These are phyloP conservation scores for Penicillium mononematosum DNA, from an alignment of 495 filamentous ascomycete genomes.

Conservation along the genomic window DNA sequence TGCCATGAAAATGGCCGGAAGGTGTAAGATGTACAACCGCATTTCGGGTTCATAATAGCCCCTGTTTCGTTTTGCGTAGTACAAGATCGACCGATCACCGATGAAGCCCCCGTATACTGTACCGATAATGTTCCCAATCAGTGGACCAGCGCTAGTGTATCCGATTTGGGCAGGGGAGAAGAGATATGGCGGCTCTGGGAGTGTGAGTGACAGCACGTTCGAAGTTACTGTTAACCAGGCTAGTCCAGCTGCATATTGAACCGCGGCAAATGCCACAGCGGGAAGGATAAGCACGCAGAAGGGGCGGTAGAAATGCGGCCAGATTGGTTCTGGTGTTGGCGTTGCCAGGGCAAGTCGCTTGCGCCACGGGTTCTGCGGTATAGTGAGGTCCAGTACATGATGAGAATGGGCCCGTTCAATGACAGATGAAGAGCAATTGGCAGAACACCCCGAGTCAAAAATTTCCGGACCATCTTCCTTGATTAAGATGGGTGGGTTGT, in stretches of 20 bases:
- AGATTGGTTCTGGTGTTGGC: slow-evolving; percentile 32
- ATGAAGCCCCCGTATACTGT: slow-evolving; percentile 37
- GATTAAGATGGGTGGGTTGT: slow-evolving; percentile 2
- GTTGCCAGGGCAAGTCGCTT: slow-evolving; percentile 28
- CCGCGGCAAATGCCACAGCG: slow-evolving; percentile 38
- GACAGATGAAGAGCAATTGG: slow-evolving; percentile 6
- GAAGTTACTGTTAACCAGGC: slow-evolving; percentile 38
- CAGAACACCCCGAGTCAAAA: neutral
- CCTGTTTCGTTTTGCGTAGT: slow-evolving; percentile 37
- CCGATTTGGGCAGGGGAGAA: slow-evolving; percentile 44
- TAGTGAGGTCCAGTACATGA: slow-evolving; percentile 28
- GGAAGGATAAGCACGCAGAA: slow-evolving; percentile 37
- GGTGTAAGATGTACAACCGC: slow-evolving; percentile 38
- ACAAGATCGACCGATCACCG: slow-evolving; percentile 41
- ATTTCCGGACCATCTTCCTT: slow-evolving; percentile 2
- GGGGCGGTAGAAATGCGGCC: slow-evolving; percentile 37
- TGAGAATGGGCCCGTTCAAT: slow-evolving; percentile 12
- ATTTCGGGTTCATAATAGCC: slow-evolving; percentile 48
- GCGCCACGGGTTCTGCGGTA: slow-evolving; percentile 27
- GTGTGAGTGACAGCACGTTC: slow-evolving; percentile 31
- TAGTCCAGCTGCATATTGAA: slow-evolving; percentile 41
- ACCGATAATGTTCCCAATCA: slow-evolving; percentile 44
- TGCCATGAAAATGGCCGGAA: slow-evolving; percentile 30
- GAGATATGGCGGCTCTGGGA: slow-evolving; percentile 41
- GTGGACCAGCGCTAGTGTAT: slow-evolving; percentile 38